A percentile compares a stretch with the other conserved stretches of the same genome.
Conservation (phyloP, 768 basidiomycete species). For the Gloeopeniophorella convolvens region DNA sequence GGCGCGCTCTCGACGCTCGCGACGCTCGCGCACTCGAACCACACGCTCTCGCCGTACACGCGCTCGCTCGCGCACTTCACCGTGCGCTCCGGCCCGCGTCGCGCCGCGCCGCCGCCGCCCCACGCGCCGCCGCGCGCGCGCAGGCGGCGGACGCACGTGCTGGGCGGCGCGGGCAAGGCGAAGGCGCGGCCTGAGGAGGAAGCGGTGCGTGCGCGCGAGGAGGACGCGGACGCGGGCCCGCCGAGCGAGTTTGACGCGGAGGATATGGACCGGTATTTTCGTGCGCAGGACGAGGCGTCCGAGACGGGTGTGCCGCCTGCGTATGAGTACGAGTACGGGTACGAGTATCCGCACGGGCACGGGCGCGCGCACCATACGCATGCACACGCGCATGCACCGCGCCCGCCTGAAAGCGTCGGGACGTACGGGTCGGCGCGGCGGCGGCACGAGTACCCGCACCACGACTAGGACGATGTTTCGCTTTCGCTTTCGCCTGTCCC, state of each 20-base stretch:
- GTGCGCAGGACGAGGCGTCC: conserved; percentile 29
- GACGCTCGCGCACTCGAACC: conserved; percentile 82
- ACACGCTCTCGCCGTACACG: conserved; percentile 92
- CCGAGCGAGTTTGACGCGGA: conserved; percentile 57
- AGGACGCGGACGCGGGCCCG: conserved; percentile 5
- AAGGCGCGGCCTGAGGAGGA: conserved; percentile 13
- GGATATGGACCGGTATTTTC: conserved; percentile 75
- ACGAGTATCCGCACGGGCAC: conserved; percentile 1
- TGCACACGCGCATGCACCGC: not conserved
- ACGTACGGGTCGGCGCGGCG: conserved; percentile 1
- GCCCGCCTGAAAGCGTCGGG: not conserved
- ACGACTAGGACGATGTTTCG: not conserved
- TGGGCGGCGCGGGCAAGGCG: conserved; percentile 30
- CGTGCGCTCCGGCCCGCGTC: conserved; percentile 79
- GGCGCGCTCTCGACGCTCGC: conserved; percentile 81
- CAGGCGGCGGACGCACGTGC: conserved; percentile 50
- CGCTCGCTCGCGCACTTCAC: conserved; percentile 87
- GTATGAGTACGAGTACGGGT: not conserved
- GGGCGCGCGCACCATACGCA: not conserved
- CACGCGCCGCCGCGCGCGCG: conserved; percentile 61
- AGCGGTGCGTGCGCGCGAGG: conserved; percentile 5
- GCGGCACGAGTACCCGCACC: not conserved
- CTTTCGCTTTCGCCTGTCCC: no score
- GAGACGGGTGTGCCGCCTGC: not conserved
- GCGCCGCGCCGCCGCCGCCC: conserved; percentile 34